Evolutionary conservation across 805 yeast genomes (phyloP).

Genomic region (Pichia deserticola): DNA sequence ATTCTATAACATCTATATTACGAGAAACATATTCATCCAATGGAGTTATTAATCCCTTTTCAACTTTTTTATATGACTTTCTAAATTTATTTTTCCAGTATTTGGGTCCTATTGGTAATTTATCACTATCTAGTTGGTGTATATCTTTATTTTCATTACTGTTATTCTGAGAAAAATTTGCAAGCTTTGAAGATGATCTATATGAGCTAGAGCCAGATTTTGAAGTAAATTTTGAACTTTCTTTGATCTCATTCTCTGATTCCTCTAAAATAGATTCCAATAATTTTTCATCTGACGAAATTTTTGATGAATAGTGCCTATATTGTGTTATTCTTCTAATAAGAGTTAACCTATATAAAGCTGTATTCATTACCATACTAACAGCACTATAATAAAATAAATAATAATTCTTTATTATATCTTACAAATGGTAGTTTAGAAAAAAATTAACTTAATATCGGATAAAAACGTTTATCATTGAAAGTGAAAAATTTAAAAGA

Average conservation of each 20-base stretch:
- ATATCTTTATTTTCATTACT: background rate
- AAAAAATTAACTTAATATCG: too few relatives aligned
- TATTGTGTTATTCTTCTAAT: too few relatives aligned
- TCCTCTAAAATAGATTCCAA: slow-evolving; percentile 7
- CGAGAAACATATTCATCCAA: slow-evolving; percentile 17
- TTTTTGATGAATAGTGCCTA: background rate
- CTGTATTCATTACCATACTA: too few relatives aligned
- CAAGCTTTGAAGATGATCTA: background rate
- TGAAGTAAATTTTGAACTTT: too few relatives aligned
- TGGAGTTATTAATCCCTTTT: slow-evolving; percentile 13
- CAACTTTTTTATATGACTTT: slow-evolving; percentile 15
- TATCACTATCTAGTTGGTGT: background rate
- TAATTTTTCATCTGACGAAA: slow-evolving; percentile 13
- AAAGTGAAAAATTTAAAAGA: too few relatives aligned
- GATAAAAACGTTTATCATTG: too few relatives aligned
- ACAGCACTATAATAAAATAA: too few relatives aligned
- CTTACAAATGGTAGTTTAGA: too few relatives aligned
- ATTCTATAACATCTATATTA: slow-evolving; percentile 19
- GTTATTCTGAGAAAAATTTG: too few relatives aligned
- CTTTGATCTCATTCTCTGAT: background rate
- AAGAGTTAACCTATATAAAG: too few relatives aligned
- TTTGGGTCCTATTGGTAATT: slow-evolving; percentile 11
- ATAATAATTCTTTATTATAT: too few relatives aligned
- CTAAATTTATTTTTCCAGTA: slow-evolving; percentile 17
- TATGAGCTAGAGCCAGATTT: background rate